Evolutionary conservation across 192 early-diverging fungal species (phyloP).

Genomic region (Podila epigama): DNA sequence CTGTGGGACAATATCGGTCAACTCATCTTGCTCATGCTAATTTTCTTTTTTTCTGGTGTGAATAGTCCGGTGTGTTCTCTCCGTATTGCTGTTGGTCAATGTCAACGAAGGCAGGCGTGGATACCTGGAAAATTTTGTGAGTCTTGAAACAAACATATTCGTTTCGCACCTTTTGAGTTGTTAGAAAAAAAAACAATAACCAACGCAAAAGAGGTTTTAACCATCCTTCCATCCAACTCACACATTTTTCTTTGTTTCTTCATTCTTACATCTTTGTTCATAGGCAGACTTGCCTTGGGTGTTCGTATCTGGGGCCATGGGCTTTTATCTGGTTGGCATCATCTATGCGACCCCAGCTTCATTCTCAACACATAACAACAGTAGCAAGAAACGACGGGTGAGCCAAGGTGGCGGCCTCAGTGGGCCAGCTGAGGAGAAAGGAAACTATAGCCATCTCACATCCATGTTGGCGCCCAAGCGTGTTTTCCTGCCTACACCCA

Average conservation of each 20-base stretch:
- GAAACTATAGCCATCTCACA: neutral
- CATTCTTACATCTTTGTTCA: neutral
- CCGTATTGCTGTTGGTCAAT: slow-evolving; percentile 18
- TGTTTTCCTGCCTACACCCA: slow-evolving; percentile 28
- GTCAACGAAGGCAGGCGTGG: slow-evolving; percentile 31
- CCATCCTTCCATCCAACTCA: neutral
- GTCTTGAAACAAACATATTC: neutral
- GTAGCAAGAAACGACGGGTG: slow-evolving; percentile 14
- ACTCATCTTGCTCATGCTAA: neutral
- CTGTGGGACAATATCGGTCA: no score
- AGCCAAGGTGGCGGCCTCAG: slow-evolving; percentile 5
- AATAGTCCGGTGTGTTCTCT: slow-evolving; percentile 33
- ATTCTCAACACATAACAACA: slow-evolving; percentile 16
- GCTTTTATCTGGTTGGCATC: slow-evolving; percentile 48
- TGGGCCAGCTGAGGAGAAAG: neutral
- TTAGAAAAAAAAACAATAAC: neutral
- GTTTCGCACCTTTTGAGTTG: neutral
- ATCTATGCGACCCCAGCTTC: slow-evolving; percentile 47
- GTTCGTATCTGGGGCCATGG: slow-evolving; percentile 43
- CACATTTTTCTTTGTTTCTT: neutral
- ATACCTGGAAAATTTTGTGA: slow-evolving; percentile 42
- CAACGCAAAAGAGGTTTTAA: no score
- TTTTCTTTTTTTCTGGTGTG: neutral
- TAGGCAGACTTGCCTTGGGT: slow-evolving; percentile 45
- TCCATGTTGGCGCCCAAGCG: slow-evolving; percentile 27